Base-by-base conservation (phyloP, 352 stramenopile genomes). In the Globisporangium spiculum region DNA sequence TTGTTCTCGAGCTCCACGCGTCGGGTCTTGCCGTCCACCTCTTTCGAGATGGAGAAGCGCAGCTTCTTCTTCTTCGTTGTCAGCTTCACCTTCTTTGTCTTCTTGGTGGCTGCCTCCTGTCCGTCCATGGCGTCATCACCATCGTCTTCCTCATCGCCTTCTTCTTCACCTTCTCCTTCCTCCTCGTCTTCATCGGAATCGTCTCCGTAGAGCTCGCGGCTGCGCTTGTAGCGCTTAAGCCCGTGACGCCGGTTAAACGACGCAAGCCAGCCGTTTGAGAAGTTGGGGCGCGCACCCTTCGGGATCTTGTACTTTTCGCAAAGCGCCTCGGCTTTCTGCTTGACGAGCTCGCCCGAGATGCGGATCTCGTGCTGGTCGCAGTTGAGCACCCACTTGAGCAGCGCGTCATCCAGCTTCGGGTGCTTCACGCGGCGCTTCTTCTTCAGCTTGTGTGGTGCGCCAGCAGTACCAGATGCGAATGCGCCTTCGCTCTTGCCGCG, bases 211-310 rank as follows among this genome's bases (percentile, higher is more conserved):
- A 57, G 22, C 9, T 30, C 60, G 1, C n/a, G 46, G 20, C 44
- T 56, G 46, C 60, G 60, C 60, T 66, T 66, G 46, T 66, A 66
- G 44, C 60, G 60, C 60, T 63, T 68, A 44, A 72, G 60, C 5
- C 67, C 71, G 48, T 91, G 79, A 46, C 79, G 75, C 20, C 75
- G 80, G 62, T 86, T 73, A 57, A 89, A 88, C 57, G 79, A 80
- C 34, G 69, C 75, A 65, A 88, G 77, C 80, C 80, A 91, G 16
- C 82, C 80, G 64, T 81, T 88, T 38, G 82, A 91, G 69, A 87
- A 91, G 36, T 69, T 74, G 71, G 84, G 70, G 58, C 73, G 68
- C 26, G 67, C 67, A 12, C 64, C 50, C 50, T 81, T 65, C 20
- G 41, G 10, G 22, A 60, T 55, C 22, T 65, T 46, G 48, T 80